Evolutionary conservation across 2,329 filamentous ascomycete genomes (phyloP).

Genomic region (Aspergillus candidus): DNA sequence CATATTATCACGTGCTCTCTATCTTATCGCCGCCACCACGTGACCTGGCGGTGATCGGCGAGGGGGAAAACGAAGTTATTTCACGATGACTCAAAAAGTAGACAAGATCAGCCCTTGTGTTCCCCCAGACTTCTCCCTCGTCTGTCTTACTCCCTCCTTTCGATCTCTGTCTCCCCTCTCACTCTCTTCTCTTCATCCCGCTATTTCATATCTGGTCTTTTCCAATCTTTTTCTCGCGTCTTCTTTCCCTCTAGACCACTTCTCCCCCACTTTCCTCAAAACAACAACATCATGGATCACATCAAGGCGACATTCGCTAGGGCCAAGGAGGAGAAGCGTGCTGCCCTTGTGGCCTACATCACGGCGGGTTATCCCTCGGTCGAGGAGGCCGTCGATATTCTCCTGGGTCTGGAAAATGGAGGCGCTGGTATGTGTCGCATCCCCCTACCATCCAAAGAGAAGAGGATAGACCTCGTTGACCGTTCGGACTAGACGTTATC

Average conservation of each 20-base stretch:
- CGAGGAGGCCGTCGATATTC: conserved; percentile 74
- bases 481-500: conserved; percentile 64
- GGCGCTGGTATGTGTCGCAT: conserved; percentile 62
- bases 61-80: background rate
- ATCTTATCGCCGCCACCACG: too few species aligned
- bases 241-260: conserved; percentile 8
- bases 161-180: background rate
- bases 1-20: too few species aligned
- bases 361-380: conserved; percentile 85
- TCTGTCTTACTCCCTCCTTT: background rate
- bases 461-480: background rate
- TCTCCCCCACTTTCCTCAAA: conserved; percentile 8
- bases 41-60: too few species aligned
- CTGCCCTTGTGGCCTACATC: conserved; percentile 90
- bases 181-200: conserved; percentile 1
- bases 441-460: background rate
- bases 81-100: background rate
- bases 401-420: conserved; percentile 86
- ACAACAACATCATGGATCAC: conserved; percentile 40
- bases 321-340: conserved; percentile 55
- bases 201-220: background rate
- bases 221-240: conserved; percentile 1
- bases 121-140: background rate
- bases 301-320: conserved; percentile 53
- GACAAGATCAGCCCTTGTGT: too few species aligned